Percentiles rank a stretch among this genome's conserved stretches.
Evolutionary conservation across 2,329 filamentous ascomycete species (phyloP).

Genomic region (Pseudocercospora pini-densiflorae): DNA sequence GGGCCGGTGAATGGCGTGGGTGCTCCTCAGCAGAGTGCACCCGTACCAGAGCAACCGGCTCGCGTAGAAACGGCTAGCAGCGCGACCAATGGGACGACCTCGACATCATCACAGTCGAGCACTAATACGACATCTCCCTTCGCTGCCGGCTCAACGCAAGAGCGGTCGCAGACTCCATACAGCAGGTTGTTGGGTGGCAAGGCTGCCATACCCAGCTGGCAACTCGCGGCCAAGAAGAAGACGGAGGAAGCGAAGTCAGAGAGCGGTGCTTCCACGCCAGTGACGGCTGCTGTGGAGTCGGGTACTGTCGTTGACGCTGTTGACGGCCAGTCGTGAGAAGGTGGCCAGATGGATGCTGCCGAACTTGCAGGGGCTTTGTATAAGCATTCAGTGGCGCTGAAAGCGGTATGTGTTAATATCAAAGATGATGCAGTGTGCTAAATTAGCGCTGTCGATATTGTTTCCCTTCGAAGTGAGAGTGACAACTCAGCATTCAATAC

Average conservation of each 20-base stretch:
- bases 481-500: background rate
- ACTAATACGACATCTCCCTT: conserved; percentile 23
- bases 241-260: conserved; percentile 47
- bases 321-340: conserved; percentile 18
- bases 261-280: conserved; percentile 15
- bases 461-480: background rate
- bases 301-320: conserved; percentile 29
- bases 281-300: conserved; percentile 28
- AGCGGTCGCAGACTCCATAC: conserved; percentile 30
- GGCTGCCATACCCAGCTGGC: conserved; percentile 59
- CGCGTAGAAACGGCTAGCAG: conserved; percentile 30
- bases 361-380: background rate
- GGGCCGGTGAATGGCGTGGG: conserved; percentile 15
- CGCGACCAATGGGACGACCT: conserved; percentile 11
- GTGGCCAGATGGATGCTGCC: background rate
- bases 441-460: background rate
- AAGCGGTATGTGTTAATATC: background rate
- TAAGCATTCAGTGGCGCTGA: background rate
- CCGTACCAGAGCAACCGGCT: conserved; percentile 14
- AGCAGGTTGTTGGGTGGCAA: conserved; percentile 36
- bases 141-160: conserved; percentile 25
- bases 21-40: conserved; percentile 4
- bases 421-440: background rate
- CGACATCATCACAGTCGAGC: conserved; percentile 20
- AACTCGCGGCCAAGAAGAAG: conserved; percentile 56